A percentile compares a stretch with the other conserved stretches of the same genome.
These are phyloP conservation scores for Bruguiera parviflora DNA, from an alignment of 345 rosid species.

Conservation along the genomic window DNA sequence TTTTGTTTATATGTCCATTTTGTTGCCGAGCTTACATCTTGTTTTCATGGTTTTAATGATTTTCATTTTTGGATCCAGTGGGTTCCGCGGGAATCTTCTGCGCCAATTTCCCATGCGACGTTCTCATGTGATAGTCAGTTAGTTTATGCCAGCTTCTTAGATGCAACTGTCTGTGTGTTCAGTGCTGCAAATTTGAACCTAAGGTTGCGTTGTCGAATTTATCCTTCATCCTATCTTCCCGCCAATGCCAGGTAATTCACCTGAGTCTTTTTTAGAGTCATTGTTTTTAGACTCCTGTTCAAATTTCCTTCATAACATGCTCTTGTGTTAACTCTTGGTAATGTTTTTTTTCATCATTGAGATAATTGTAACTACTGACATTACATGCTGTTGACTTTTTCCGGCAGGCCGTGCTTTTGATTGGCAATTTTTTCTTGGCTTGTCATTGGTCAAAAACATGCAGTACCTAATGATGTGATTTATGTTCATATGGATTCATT, in stretches of 20 bases:
- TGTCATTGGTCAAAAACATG: too few species aligned
- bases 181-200: conserved; percentile 38
- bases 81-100: conserved; percentile 48
- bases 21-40: neutral
- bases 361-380: neutral
- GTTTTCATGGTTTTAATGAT: conserved; percentile 2
- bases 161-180: conserved; percentile 55
- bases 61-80: conserved; percentile 40
- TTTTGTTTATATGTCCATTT: neutral
- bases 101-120: conserved; percentile 50
- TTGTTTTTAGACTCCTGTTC: neutral
- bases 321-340: neutral
- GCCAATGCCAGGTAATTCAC: conserved; percentile 13
- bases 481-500: too few species aligned
- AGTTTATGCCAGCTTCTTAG: conserved; percentile 48
- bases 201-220: conserved; percentile 25
- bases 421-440: too few species aligned
- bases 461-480: too few species aligned
- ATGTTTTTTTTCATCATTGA: neutral
- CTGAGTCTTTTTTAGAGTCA: neutral
- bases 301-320: neutral
- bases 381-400: neutral
- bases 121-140: conserved; percentile 64
- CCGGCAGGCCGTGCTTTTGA: neutral
- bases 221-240: conserved; percentile 18